A percentile compares a stretch with the other conserved stretches of the same genome.
Evolutionary conservation across 495 filamentous ascomycete genomes (phyloP).

Genomic region (Sordaria brevicollis): DNA sequence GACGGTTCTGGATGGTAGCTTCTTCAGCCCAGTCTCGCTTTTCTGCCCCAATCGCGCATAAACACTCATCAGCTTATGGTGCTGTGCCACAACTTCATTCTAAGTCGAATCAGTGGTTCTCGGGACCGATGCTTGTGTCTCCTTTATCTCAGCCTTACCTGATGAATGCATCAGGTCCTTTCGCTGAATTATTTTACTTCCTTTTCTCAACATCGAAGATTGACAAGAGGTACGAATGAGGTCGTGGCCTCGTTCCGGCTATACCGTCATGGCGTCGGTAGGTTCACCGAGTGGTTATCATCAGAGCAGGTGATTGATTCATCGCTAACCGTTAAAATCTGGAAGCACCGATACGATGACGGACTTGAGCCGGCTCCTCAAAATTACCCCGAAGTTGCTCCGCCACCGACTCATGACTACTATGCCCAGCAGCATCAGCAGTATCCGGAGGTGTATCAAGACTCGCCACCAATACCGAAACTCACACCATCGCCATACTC

Average conservation of each 20-base stretch:
- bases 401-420: neutral
- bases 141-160: neutral
- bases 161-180: neutral
- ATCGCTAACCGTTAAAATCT: neutral
- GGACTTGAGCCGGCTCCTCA: conserved; percentile 29
- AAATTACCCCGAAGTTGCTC: conserved; percentile 28
- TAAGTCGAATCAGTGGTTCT: neutral
- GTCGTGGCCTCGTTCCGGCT: neutral
- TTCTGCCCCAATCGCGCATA: neutral
- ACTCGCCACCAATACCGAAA: neutral
- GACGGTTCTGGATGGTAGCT: neutral
- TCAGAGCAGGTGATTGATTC: neutral
- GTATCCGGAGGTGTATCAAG: neutral
- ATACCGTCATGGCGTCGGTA: neutral
- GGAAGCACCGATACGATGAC: conserved; percentile 20
- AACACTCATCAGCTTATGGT: neutral
- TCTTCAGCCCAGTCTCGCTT: neutral
- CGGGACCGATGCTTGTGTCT: neutral
- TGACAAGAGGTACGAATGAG: neutral
- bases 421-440: neutral
- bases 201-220: neutral
- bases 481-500: neutral
- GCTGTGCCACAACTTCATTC: neutral
- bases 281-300: neutral
- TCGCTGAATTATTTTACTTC: neutral